phyloP scores from a whole-genome alignment of 73 alveolate species.

The Blepharisma stoltei region DNA sequence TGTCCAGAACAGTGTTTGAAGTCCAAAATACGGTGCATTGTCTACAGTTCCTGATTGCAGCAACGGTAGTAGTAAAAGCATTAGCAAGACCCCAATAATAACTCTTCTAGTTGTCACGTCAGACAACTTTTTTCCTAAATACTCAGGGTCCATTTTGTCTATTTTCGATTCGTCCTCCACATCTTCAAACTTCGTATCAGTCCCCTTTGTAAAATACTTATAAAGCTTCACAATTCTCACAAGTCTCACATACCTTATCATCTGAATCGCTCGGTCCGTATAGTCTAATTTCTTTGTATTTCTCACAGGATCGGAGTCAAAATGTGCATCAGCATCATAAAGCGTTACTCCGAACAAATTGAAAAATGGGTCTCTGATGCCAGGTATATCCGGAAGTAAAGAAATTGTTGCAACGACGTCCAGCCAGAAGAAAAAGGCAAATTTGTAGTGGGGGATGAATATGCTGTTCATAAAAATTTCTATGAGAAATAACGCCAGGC shows the following conservation, averaged over 20 bases:
- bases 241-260: constrained; percentile 60
- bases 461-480: constrained; percentile 54
- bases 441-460: constrained; percentile 55
- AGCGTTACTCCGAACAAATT: constrained; percentile 34
- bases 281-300: constrained; percentile 23
- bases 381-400: constrained; percentile 56
- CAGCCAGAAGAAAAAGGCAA: constrained; percentile 66
- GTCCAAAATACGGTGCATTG: constrained; percentile 50
- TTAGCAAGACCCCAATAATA: constrained; percentile 60
- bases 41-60: constrained; percentile 48
- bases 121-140: constrained; percentile 59
- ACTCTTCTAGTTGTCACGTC: constrained; percentile 69
- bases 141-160: constrained; percentile 67
- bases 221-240: constrained; percentile 65
- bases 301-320: constrained; percentile 31
- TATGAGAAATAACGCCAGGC: constrained; percentile 44
- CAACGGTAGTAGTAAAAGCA: constrained; percentile 64
- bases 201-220: constrained; percentile 55
- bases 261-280: constrained; percentile 41
- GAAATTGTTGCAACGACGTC: constrained; percentile 69
- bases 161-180: constrained; percentile 16
- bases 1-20: constrained; percentile 57
- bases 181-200: constrained; percentile 37
- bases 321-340: constrained; percentile 37
- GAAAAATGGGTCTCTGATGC: constrained; percentile 49